A percentile compares a stretch with the other conserved stretches of the same genome.
These are phyloP conservation scores for Coccinonectria pachysandricola DNA, from an alignment of 2,329 filamentous ascomycete genomes.

Conservation along the genomic window DNA sequence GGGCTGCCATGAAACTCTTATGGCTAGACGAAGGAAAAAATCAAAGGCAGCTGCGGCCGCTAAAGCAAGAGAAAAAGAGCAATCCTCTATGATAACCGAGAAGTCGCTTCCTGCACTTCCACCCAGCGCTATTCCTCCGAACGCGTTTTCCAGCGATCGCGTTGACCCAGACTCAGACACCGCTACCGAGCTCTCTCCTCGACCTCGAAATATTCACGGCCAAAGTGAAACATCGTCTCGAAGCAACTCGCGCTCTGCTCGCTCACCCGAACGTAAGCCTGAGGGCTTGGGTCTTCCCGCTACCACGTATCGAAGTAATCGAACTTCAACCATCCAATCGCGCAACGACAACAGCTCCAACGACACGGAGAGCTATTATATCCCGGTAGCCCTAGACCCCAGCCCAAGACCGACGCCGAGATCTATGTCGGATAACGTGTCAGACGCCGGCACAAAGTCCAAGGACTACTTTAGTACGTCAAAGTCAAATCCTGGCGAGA, in stretches of 20 bases:
- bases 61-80: constrained; percentile 53
- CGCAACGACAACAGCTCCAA: constrained; percentile 35
- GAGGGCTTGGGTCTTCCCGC: constrained; percentile 62
- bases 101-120: constrained; percentile 90
- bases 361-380: constrained; percentile 61
- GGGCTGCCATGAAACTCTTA: constrained; percentile 94
- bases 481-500: constrained; percentile 34
- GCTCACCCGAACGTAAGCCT: constrained; percentile 45
- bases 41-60: constrained; percentile 54
- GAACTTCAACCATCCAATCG: constrained; percentile 57
- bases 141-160: constrained; percentile 51
- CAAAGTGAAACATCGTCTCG: constrained; percentile 46
- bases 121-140: constrained; percentile 56
- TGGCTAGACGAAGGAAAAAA: constrained; percentile 85
- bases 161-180: constrained; percentile 53
- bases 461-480: constrained; percentile 49
- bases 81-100: constrained; percentile 62
- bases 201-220: constrained; percentile 41
- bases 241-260: constrained; percentile 40
- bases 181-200: constrained; percentile 59
- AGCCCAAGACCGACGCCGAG: constrained; percentile 50
- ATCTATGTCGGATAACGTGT: constrained; percentile 37
- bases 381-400: constrained; percentile 65
- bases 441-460: constrained; percentile 38
- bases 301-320: constrained; percentile 67